A percentile compares a stretch with the other conserved stretches of the same genome.
These are phyloP conservation scores for Aureobasidium sp. DNA, from an alignment of 2,329 filamentous ascomycete species.

Conservation along the genomic window DNA sequence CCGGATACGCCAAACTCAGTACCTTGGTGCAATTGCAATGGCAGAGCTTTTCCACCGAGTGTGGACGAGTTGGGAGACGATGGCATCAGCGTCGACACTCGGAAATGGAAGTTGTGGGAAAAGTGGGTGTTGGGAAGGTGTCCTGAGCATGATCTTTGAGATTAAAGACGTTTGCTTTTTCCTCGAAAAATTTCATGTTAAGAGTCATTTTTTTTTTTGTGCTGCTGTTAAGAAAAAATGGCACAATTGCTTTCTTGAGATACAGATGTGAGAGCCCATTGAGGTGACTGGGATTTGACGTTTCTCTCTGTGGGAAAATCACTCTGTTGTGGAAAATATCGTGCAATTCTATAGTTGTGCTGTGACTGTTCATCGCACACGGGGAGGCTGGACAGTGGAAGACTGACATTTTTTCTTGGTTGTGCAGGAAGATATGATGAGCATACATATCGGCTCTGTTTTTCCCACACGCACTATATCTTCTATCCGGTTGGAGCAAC, in stretches of 20 bases:
- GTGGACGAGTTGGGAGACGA: constrained; percentile 42
- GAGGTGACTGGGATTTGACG: too few relatives aligned
- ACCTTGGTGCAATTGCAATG: constrained; percentile 40
- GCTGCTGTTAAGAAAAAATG: too few relatives aligned
- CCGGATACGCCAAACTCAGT: constrained; percentile 39
- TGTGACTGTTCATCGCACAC: too few relatives aligned
- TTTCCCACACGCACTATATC: not conserved
- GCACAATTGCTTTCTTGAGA: too few relatives aligned
- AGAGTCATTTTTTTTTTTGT: too few relatives aligned
- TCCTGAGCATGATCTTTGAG: not conserved
- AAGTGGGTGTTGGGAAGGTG: constrained; percentile 41
- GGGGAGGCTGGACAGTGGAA: too few relatives aligned
- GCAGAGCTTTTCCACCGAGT: constrained; percentile 29
- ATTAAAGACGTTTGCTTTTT: not conserved
- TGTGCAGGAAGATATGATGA: not conserved
- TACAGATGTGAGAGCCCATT: too few relatives aligned
- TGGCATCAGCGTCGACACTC: constrained; percentile 38
- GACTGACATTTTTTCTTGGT: too few relatives aligned
- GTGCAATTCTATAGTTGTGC: too few relatives aligned
- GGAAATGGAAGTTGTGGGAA: constrained; percentile 48
- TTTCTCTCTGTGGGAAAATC: too few relatives aligned
- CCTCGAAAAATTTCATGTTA: too few relatives aligned
- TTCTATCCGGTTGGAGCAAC: not conserved
- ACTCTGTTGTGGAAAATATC: too few relatives aligned
- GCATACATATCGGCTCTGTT: not conserved